Evolutionary conservation across 306 rosid genomes (phyloP).

Genomic region (Luffa aegyptiaca): DNA sequence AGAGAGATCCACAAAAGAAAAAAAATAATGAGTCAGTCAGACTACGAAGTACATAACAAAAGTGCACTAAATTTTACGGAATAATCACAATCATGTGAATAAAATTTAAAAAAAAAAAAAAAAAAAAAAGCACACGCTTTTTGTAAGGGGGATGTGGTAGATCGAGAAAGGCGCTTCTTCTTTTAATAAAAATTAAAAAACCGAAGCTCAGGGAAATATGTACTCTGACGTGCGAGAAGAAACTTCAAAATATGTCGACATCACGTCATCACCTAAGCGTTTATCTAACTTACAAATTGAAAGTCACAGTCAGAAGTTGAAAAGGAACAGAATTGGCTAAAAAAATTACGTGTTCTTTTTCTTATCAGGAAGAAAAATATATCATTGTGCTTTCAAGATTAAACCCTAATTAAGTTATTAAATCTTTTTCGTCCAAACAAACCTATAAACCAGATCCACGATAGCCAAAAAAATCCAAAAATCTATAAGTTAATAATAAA

Average conservation of each 20-base stretch:
- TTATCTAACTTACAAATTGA: neutral
- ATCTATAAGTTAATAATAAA: neutral
- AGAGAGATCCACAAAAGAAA: slow-evolving; percentile 4
- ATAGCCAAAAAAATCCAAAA: neutral
- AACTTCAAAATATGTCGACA: neutral
- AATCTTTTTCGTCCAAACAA: neutral
- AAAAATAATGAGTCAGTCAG: neutral
- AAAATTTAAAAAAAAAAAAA: too few species aligned
- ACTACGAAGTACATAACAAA: neutral
- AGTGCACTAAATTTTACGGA: neutral
- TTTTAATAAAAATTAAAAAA: neutral
- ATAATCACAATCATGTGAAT: neutral
- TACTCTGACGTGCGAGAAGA: neutral
- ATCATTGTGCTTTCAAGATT: neutral
- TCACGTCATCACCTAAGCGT: neutral
- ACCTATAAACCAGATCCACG: slow-evolving; percentile 5
- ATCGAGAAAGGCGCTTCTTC: neutral
- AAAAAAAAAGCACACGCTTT: neutral
- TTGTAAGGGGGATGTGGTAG: neutral
- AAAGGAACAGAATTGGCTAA: neutral
- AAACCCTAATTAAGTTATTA: neutral
- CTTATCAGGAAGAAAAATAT: neutral
- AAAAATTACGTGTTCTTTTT: neutral
- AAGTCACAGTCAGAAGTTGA: neutral
- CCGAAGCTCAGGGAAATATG: neutral